Conservation (phyloP, 371 early-diverging fungal species). For the Apophysomyces elegans region DNA sequence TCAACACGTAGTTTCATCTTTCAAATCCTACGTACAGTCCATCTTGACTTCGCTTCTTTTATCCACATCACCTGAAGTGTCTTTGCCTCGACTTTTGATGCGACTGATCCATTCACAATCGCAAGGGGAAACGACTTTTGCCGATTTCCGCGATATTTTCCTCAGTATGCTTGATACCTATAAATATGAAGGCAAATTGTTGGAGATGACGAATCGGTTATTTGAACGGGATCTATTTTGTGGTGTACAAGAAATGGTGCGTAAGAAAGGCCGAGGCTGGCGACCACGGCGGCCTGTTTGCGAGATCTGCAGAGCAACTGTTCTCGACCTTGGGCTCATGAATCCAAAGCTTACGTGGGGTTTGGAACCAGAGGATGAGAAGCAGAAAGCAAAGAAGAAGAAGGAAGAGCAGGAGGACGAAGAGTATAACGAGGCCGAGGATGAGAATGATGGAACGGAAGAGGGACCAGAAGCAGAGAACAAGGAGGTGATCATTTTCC, state of each 20-base stretch:
- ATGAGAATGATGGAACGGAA: too few species aligned
- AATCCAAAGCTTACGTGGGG: slow-evolving; percentile 44
- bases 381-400: not conserved
- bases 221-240: slow-evolving; percentile 69
- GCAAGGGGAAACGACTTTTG: slow-evolving; percentile 65
- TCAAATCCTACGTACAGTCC: slow-evolving; percentile 68
- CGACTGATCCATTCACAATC: slow-evolving; percentile 68
- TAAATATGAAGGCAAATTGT: slow-evolving; percentile 74
- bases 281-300: slow-evolving; percentile 61
- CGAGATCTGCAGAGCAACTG: slow-evolving; percentile 58
- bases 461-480: not conserved
- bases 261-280: slow-evolving; percentile 65
- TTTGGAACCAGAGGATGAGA: slow-evolving; percentile 17
- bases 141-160: slow-evolving; percentile 75
- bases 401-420: not conserved
- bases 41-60: slow-evolving; percentile 64
- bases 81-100: slow-evolving; percentile 65
- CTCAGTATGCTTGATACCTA: slow-evolving; percentile 78
- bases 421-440: slow-evolving; percentile 13
- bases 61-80: slow-evolving; percentile 71
- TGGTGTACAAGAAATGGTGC: slow-evolving; percentile 63
- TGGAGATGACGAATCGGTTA: slow-evolving; percentile 73
- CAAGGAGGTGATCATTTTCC: slow-evolving; percentile 53
- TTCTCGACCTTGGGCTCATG: slow-evolving; percentile 50
- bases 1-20: slow-evolving; percentile 54